Evolutionary conservation across 1,284 basidiomycete species (phyloP), one percentile per base, ranked within the genome.

Genomic region (Anthracocystis setariae): DNA sequence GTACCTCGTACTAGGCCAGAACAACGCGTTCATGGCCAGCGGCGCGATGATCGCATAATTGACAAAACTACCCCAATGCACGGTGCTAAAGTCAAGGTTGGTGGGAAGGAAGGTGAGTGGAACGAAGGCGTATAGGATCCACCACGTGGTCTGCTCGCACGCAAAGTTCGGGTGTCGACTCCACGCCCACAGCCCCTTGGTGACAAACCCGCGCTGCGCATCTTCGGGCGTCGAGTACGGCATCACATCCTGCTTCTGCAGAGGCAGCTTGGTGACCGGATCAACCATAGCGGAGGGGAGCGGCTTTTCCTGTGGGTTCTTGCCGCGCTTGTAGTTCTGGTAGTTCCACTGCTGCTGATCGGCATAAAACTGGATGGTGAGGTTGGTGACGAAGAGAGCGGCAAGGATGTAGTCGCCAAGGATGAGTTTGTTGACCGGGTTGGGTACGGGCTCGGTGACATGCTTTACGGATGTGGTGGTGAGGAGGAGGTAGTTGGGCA

Each of bases 271-370:
- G 46, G 63, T 61, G 20, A 33, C 49, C 15, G 69, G 47, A 27
- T 70, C 62, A 15, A 60, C 40, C 55, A 63, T 52, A 23, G 49
- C 43, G 13, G 43, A 47, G 39, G 62, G 50, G 9, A 78, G 56
- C 1, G 70, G 68, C 39, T 68, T 65, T 21, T 63, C 71, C 7
- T 71, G 46, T 0, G 60, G 39, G 39, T 67, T 68, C 37, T 70
- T 57, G 40, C 75, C 78, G 61, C 89, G 88, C 84, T 98, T 97
- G 84, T 89, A 92, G 8, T 88, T 88, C 79, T 88, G 87, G 79
- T 88, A 96, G 3, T 89, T 88, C 83, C 89, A 94, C 80, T 97
- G 94, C 80, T 94, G 92, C 76, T 94, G 92, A 83, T 98, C 94
- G 4, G 93, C 88, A 1, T 87, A 88, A 83, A 92, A 92, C 81